Evolutionary conservation across 2,329 filamentous ascomycete species (phyloP).

Genomic region (Ceratocystis harringtonii): DNA sequence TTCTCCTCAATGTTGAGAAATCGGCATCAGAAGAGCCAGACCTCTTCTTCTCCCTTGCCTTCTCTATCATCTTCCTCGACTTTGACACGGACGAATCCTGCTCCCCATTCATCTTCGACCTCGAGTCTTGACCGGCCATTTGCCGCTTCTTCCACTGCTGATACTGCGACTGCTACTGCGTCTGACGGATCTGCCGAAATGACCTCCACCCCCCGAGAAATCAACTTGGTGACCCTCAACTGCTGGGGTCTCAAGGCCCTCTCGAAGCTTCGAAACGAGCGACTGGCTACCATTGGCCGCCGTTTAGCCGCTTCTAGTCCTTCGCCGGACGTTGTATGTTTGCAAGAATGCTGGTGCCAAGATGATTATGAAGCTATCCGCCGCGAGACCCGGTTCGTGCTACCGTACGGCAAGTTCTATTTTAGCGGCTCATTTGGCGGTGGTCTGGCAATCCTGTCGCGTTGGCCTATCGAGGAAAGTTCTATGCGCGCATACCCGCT

Average conservation of each 20-base stretch:
- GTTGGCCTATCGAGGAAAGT: constrained; percentile 85
- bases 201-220: constrained; percentile 27
- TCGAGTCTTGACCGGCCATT: constrained; percentile 10
- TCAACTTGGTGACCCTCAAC: constrained; percentile 79
- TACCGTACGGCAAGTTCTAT: constrained; percentile 91
- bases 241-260: constrained; percentile 93
- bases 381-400: constrained; percentile 51
- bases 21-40: constrained; percentile 12
- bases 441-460: constrained; percentile 74
- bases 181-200: constrained; percentile 27
- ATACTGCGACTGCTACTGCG: constrained; percentile 1
- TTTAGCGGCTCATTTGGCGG: constrained; percentile 76
- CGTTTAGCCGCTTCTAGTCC: constrained; percentile 56
- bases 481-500: constrained; percentile 78
- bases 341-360: constrained; percentile 90
- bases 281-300: constrained; percentile 69
- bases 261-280: constrained; percentile 59
- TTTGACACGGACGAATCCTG: neutral
- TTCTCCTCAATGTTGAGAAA: constrained; percentile 12
- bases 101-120: neutral
- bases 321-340: constrained; percentile 68
- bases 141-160: neutral
- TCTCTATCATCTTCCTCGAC: neutral
- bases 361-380: constrained; percentile 70
- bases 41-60: constrained; percentile 8